Evolutionary conservation across 2,329 filamentous ascomycete genomes (phyloP), one percentile per base, ranked within the genome.

Genomic region (Tolypocladium tropicale): DNA sequence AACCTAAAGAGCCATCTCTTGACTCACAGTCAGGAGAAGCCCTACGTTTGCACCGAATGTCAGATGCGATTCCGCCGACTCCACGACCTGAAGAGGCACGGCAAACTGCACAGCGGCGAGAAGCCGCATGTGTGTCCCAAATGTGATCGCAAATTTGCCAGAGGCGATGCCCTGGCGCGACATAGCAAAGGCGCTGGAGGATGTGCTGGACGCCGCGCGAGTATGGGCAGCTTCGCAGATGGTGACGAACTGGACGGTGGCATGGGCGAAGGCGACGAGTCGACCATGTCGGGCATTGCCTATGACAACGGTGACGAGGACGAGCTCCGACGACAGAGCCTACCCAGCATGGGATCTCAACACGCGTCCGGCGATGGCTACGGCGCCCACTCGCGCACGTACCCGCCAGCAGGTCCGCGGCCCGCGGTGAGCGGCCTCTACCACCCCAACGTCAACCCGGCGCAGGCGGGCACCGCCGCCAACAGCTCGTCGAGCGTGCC

Each of bases 1-100:
- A 97, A 99, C 66, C 81, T 97, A 32, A 99, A 97, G 75, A 96
- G 91, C 63, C 94, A 99, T 74, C 81, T 99, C 56, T 82, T 99
- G 68, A 97, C 94, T 0, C 94, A 97, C 72, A 96, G 92, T 66
- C 93, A 99, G 77, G 94, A 99, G 72, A 99, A 99, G 73, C 94
- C 94, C 0, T 99, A 94, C 67, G 83, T 94, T 32, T 99, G 94
- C 68, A 86, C 90, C 59, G 90, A 89, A n/a, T 99, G 94, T 70
- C 84, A 93, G 64, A 89, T 94, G 71, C 85, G 93, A 54, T 99
- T 99, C 72, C 84, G 94, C 55, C 85, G 94, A 60, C 78, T 97
- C 53, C 94, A 99, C 68, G 94, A 99, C 67, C 74, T 99, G 62
- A 99, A 99, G 76, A 85, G 94, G 43, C 94, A 99, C 70, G 91